phyloP scores from a whole-genome alignment of 352 stramenopile genomes.

The Albugo candida region DNA sequence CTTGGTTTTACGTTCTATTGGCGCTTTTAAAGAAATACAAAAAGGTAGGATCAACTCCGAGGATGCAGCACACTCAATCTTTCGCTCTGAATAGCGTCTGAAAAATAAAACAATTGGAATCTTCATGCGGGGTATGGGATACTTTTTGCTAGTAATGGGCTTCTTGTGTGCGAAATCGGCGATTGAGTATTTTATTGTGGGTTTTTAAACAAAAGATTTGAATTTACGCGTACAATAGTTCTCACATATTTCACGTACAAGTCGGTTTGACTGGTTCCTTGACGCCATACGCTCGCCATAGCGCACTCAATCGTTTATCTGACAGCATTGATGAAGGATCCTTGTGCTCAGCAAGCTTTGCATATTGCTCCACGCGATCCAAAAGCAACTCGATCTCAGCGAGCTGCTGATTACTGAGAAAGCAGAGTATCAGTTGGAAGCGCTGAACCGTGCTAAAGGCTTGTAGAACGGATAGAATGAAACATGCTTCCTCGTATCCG shows the following conservation, averaged over 20 bases:
- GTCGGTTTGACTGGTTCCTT: not conserved
- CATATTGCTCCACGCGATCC: slow-evolving; percentile 5
- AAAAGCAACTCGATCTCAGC: slow-evolving; percentile 22
- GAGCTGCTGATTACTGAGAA: slow-evolving; percentile 47
- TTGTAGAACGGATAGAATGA: slow-evolving; percentile 18
- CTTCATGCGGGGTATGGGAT: slow-evolving; percentile 70
- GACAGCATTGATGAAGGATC: not conserved
- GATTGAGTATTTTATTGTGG: slow-evolving; percentile 60
- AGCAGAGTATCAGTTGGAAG: slow-evolving; percentile 42
- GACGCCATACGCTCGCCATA: not conserved
- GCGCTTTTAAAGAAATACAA: slow-evolving; percentile 81
- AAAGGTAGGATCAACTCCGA: slow-evolving; percentile 21
- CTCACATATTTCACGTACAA: not conserved
- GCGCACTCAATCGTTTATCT: not conserved
- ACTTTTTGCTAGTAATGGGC: slow-evolving; percentile 62
- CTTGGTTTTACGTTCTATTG: slow-evolving; percentile 77
- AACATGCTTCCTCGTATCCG: slow-evolving; percentile 8
- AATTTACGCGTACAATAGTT: not conserved
- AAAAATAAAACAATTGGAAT: slow-evolving; percentile 71
- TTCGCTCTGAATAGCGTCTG: slow-evolving; percentile 20
- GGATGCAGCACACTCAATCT: not conserved
- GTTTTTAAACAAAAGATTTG: not conserved
- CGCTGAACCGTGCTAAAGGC: slow-evolving; percentile 23
- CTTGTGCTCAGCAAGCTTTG: too few relatives aligned
- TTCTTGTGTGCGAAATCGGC: slow-evolving; percentile 71